Base-by-base conservation (phyloP, 441 rosid genomes). In the Sinapis alba region DNA sequence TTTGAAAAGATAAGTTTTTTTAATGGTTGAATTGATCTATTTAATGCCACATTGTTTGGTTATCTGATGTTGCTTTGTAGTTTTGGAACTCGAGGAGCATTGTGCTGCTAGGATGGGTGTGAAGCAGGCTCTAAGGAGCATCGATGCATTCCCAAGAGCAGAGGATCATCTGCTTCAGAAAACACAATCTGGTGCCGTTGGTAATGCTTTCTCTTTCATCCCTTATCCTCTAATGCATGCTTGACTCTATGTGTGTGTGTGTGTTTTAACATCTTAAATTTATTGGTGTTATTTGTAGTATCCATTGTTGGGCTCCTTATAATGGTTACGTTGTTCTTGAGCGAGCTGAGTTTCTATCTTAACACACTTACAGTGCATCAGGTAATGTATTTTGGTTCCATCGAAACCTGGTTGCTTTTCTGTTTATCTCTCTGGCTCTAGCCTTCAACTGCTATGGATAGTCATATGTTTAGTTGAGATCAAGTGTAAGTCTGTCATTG, bases 161-260 rank as follows among this genome's bases (percentile, higher is more conserved):
- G 98, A 96, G 85, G 99, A 96, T 24, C 99, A 96, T 74, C 80
- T 92, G 84, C n/a, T 96, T 82, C 98, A 83, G 83, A 92, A 93
- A 78, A 96, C 99, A 5, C 96, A 86, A 81, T 89, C 98, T 11
- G 99, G 99, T 18, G 99, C 98, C 34, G 74, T 93, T 11, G 99
- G 99, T 96, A 72, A 65, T 65, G 34, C 20, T 9, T 28, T 38
- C 53, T 19, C 16, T 7, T 45, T n/a, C 19, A 16, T 53, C 1
- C 15, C 12, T 11, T 53, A 15, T 0, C 9, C 5, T 26, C 62
- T 45, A 2, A 50, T 67, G 54, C 26, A 16, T 51, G 57, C 20
- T 54, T 73, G 47, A 30, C 45, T n/a, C n/a, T n/a, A n/a, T n/a
- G n/a, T 7, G 23, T 62, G 0, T 15, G 26, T 62, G 2, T 45